Evolutionary conservation across 768 basidiomycete genomes (phyloP), one percentile per base, ranked within the genome.

Genomic region (Mycena galericulata): DNA sequence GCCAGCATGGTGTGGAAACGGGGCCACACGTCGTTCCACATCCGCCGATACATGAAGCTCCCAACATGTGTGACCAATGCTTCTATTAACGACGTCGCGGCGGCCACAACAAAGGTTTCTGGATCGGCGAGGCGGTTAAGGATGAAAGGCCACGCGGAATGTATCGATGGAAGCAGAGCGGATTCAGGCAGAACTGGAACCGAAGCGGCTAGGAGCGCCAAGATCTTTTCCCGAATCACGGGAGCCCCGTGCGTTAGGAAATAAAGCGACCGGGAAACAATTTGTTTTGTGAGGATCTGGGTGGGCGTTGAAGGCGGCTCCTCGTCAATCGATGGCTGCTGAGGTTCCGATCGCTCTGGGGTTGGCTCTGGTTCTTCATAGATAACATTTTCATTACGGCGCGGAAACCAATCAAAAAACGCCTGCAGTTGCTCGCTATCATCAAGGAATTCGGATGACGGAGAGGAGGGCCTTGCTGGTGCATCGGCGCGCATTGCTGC

Each of bases 1-100:
- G 77, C 78, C 41, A 98, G 79, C 64, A 98, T 83, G 11, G 69
- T 74, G 41, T 80, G 83, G 75, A 97, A 94, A 45, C 86, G 88
- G 1, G 97, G 97, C 97, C 97, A 99, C 22, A 96, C 87, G 69
- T 98, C 94, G 71, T 98, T 95, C 89, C 96, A 92, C 34, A 99
- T 86, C 61, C 93, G 84, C 36, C 89, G 84, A 54, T 86, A 87
- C 93, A 99, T 97, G 80, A 94, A 98, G 60, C 87, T 88, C 27
- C 97, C 98, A 29, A 90, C 87, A 71, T 93, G 84, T 40, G 75
- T 80, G 0, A 89, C 87, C 41, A 99, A 83, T 1, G 87, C 80
- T 71, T 93, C 92, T n/a, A 98, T 81, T 47, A 98, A 81, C 4
- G 79, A 80, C 1, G 92, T 90, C 1, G 95, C 91, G 26, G 92